A percentile compares a stretch with the other conserved stretches of the same genome.
Evolutionary conservation across 2,329 filamentous ascomycete species (phyloP).

Genomic region (Cladobotryum mycophilum): DNA sequence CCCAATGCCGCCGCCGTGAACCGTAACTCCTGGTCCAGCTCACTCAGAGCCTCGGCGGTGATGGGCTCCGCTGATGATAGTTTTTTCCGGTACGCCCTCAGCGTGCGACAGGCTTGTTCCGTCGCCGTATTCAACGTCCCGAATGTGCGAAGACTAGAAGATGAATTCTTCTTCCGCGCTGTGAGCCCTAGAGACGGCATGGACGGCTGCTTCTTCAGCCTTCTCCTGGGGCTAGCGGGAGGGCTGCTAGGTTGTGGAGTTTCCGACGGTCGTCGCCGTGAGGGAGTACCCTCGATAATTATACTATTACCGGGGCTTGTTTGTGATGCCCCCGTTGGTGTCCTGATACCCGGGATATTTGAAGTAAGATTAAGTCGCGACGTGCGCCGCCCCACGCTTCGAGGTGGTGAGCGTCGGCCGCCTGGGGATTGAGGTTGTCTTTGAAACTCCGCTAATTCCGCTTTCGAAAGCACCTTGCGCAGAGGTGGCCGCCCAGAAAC

Average conservation of each 20-base stretch:
- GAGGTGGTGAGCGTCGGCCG: conserved; percentile 50
- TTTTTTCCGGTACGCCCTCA: conserved; percentile 59
- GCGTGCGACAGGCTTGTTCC: conserved; percentile 56
- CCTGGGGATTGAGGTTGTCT: conserved; percentile 35
- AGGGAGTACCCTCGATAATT: conserved; percentile 41
- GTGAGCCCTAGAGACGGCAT: conserved; percentile 42
- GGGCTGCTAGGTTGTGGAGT: conserved; percentile 41
- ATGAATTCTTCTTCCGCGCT: conserved; percentile 44
- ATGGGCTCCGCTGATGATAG: conserved; percentile 51
- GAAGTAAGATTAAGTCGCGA: conserved; percentile 44
- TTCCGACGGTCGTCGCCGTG: conserved; percentile 41
- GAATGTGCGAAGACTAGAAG: conserved; percentile 42
- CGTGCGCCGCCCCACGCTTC: conserved; percentile 47
- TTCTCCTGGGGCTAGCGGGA: conserved; percentile 44
- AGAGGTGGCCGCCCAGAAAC: conserved; percentile 64
- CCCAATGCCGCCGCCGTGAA: conserved; percentile 56
- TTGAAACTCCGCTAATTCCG: conserved; percentile 77
- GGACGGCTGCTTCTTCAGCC: conserved; percentile 46
- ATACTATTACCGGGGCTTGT: conserved; percentile 34
- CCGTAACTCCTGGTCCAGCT: conserved; percentile 59
- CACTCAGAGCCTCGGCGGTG: conserved; percentile 51
- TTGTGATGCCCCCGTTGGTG: conserved; percentile 34
- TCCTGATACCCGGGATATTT: conserved; percentile 27
- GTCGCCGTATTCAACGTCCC: conserved; percentile 56
- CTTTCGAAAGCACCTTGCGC: conserved; percentile 77